These are phyloP conservation scores for Ceratocystis colombiana DNA, from an alignment of 2,329 filamentous ascomycete genomes.

Conservation along the genomic window DNA sequence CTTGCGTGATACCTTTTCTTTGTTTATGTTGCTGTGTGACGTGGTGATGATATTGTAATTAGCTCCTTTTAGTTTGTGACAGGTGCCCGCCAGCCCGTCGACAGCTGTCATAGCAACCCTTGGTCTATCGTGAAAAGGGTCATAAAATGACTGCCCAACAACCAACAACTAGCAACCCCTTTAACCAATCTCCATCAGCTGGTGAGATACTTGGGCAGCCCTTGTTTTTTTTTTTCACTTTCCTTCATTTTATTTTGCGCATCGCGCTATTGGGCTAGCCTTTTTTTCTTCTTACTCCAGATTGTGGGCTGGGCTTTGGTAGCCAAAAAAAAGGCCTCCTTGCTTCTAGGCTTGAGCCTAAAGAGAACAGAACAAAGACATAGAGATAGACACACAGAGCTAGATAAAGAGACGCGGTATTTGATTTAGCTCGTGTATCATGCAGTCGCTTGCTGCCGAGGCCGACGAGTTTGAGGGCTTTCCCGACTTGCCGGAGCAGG, in stretches of 20 bases:
- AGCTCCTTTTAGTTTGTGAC: background rate
- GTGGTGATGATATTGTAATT: background rate
- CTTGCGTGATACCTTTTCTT: too few relatives aligned
- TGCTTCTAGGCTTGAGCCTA: too few relatives aligned
- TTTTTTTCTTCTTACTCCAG: background rate
- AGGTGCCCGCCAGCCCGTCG: background rate
- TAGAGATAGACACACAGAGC: too few relatives aligned
- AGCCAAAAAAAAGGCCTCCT: too few relatives aligned
- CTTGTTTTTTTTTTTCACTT: background rate
- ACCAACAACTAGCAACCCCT: background rate
- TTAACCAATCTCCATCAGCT: background rate
- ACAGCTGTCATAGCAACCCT: background rate
- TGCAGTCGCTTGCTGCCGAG: background rate
- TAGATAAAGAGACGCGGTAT: too few relatives aligned
- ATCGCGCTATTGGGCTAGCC: background rate
- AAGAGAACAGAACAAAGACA: too few relatives aligned
- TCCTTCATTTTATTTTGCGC: too few relatives aligned
- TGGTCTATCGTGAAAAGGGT: slow-evolving; percentile 1
- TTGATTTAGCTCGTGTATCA: background rate
- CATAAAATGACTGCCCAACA: background rate
- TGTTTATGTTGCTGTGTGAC: background rate
- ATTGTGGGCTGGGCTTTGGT: too few relatives aligned
- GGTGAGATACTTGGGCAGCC: background rate
- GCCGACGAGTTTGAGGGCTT: slow-evolving; percentile 20
- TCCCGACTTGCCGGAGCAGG: slow-evolving; percentile 8